Evolutionary conservation across 2,329 filamentous ascomycete species (phyloP).

Genomic region (Neoscytalidium dimidiatum): DNA sequence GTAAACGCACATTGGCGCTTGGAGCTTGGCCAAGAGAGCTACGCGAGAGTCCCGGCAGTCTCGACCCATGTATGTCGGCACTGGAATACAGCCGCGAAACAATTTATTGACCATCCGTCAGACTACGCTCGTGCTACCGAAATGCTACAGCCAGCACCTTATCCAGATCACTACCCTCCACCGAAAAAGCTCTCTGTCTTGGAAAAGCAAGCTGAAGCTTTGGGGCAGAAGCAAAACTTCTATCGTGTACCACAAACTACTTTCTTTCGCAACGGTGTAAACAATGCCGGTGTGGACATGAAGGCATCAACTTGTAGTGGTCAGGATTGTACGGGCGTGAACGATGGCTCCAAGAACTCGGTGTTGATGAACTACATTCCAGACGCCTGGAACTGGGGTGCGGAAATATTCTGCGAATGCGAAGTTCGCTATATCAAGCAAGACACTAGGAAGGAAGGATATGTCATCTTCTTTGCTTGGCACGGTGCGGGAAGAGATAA

Average conservation of each 20-base stretch:
- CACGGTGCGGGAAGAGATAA: conserved; percentile 59
- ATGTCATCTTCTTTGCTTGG: conserved; percentile 66
- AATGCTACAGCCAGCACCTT: conserved; percentile 61
- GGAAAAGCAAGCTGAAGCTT: conserved; percentile 56
- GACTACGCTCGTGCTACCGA: conserved; percentile 59
- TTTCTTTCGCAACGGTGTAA: conserved; percentile 61
- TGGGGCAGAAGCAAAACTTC: conserved; percentile 57
- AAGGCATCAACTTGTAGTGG: conserved; percentile 60
- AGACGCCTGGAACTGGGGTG: conserved; percentile 72
- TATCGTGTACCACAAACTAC: conserved; percentile 63
- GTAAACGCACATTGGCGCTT: conserved; percentile 55
- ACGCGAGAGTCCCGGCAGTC: conserved; percentile 37
- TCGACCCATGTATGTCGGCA: conserved; percentile 60
- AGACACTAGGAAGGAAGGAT: conserved; percentile 52
- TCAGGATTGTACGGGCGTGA: conserved; percentile 64
- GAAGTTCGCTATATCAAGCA: conserved; percentile 66
- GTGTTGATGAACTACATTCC: conserved; percentile 67
- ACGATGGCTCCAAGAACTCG: conserved; percentile 68
- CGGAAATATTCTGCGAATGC: conserved; percentile 70
- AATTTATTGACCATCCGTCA: conserved; percentile 26
- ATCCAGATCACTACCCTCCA: conserved; percentile 59
- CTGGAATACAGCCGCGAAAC: conserved; percentile 28
- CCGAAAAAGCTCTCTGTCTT: conserved; percentile 62
- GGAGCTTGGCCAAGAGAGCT: conserved; percentile 63
- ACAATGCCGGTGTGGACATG: conserved; percentile 67